Evolutionary conservation across 352 stramenopile genomes (phyloP).

Genomic region (Stephanocyclus meneghinianus): DNA sequence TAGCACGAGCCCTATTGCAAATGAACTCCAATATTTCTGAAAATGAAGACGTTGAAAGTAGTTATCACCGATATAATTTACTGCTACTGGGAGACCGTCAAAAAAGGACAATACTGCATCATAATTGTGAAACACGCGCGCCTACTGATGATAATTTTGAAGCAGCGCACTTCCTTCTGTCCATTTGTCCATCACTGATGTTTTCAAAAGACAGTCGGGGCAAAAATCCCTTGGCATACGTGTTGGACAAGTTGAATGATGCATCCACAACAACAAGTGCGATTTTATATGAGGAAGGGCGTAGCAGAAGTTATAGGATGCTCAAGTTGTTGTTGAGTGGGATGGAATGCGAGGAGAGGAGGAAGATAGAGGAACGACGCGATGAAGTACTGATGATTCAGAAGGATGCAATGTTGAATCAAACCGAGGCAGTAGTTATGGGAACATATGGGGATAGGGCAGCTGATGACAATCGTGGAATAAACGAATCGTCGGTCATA

Average conservation of each 20-base stretch:
- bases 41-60: conserved; percentile 1
- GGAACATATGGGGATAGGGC: not conserved
- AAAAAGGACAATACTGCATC: conserved; percentile 43
- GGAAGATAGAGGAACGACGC: not conserved
- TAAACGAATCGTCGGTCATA: not conserved
- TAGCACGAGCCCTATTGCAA: conserved; percentile 31
- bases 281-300: conserved; percentile 13
- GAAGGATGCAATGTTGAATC: not conserved
- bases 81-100: conserved; percentile 38
- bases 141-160: conserved; percentile 22
- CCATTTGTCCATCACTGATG: conserved; percentile 15
- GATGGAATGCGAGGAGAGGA: conserved; percentile 17
- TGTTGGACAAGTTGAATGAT: conserved; percentile 24
- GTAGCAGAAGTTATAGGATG: conserved; percentile 31
- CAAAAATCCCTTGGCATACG: conserved; percentile 37
- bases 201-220: conserved; percentile 13
- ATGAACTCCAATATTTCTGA: conserved; percentile 15
- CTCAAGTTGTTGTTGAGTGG: conserved; percentile 37
- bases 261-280: not conserved
- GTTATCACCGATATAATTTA: not conserved
- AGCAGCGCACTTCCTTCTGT: conserved; percentile 22
- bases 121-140: conserved; percentile 21
- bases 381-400: no score
- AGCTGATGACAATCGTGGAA: not conserved
- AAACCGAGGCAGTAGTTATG: not conserved